Base-by-base conservation (phyloP, 169 alveolate species). In the Sarcocystis neurona region DNA sequence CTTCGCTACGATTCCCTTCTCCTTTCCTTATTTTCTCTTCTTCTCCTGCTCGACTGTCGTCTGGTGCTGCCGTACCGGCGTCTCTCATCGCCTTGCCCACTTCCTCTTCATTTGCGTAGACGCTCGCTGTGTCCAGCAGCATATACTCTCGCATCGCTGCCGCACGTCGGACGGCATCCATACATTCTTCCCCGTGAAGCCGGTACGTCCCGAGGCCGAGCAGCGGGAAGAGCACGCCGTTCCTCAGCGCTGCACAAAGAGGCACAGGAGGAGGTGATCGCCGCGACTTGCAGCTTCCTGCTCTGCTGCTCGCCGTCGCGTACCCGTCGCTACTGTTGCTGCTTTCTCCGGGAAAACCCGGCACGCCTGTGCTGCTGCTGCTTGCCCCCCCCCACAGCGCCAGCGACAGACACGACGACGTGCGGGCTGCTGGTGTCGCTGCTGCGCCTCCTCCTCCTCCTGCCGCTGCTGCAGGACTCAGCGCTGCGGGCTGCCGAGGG, bases 171-270 rank as follows among this genome's bases (percentile, higher is more conserved):
- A 72, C 82, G n/a, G 27, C 56, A 5, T n/a, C 37, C 50, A 72
- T 39, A 56, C 82, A 72, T 18, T 72, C 82, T 2, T 86, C 86
- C 4, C 91, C 91, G 39, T 60, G 85, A 3, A 86, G 79, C 27
- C 91, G 85, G 86, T 82, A 86, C 0, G 91, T 86, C 10, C 91
- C 91, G n/a, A 86, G 79, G 34, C 91, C 91, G 15, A 86, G 75
- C 0, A 86, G 39, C 37, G 91, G 91, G 48, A 86, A 48, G 34
- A 41, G 72, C 27, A 86, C 91, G 2, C 91, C 91, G 46, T 86
- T 86, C 48, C 50, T 2, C 34, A 86, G 86, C 27, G 86, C 27
- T 15, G 23, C 82, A 39, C 82, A 72, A 3, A 72, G 82, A 1
- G 82, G 82, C 47, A 5, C n/a, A 2, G 82, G 82, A 53, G 12